phyloP scores from a whole-genome alignment of 2,329 filamentous ascomycete genomes.

The Fusarium globosum region DNA sequence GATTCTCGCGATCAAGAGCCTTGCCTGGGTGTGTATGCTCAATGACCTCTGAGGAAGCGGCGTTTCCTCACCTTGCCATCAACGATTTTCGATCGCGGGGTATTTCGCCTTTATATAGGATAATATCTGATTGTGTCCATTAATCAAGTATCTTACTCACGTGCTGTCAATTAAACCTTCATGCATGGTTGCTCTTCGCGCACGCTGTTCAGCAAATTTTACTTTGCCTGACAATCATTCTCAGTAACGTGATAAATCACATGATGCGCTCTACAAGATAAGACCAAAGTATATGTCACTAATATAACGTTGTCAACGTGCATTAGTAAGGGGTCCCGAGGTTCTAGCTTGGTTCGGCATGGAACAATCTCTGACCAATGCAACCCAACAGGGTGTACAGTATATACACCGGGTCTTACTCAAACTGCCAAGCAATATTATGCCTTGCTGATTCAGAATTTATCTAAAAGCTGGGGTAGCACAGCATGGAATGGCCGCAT shows the following conservation, averaged over 20 bases:
- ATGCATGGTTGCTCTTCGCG: accelerated
- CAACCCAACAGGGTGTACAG: neutral
- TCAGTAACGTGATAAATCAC: neutral
- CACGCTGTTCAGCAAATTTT: neutral
- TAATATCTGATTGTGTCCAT: accelerated
- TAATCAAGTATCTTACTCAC: neutral
- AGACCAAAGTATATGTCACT: neutral
- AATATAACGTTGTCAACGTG: neutral
- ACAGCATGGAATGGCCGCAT: neutral
- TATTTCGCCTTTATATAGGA: neutral
- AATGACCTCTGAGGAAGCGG: neutral
- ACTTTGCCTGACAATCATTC: neutral
- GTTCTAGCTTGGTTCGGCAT: neutral
- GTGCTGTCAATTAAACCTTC: neutral
- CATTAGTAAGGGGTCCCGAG: neutral
- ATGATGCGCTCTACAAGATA: neutral
- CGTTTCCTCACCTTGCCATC: neutral
- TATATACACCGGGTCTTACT: neutral
- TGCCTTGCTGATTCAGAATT: neutral
- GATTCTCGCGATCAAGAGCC: neutral
- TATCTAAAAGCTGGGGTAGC: neutral
- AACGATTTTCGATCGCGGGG: neutral
- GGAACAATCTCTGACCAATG: no score
- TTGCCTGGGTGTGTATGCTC: no score
- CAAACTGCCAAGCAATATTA: neutral